These are phyloP conservation scores for Candida namnaoensis DNA, from an alignment of 805 yeast genomes.

Conservation along the genomic window DNA sequence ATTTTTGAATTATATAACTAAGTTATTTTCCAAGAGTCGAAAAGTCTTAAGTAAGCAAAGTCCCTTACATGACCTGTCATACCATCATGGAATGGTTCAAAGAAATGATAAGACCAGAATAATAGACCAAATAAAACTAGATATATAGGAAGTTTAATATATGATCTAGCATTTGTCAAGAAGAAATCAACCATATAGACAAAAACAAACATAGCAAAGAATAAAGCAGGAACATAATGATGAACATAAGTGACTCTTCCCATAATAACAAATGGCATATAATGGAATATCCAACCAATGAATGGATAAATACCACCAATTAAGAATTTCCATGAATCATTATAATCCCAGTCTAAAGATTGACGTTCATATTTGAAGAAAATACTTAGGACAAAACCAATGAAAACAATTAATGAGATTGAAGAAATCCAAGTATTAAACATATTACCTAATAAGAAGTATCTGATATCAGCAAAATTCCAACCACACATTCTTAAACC, in stretches of 20 bases:
- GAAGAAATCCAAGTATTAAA: conserved; percentile 72
- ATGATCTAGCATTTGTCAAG: conserved; percentile 13
- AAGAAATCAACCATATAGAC: conserved; percentile 21
- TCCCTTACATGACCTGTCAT: conserved; percentile 51
- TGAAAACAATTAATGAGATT: conserved; percentile 40
- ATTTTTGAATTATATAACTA: neutral
- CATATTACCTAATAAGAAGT: conserved; percentile 67
- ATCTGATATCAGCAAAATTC: conserved; percentile 46
- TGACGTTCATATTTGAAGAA: conserved; percentile 68
- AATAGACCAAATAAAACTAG: conserved; percentile 38
- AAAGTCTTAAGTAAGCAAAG: conserved; percentile 43
- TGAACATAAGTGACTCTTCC: conserved; percentile 96
- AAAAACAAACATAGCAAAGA: conserved; percentile 78
- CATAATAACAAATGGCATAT: conserved; percentile 83
- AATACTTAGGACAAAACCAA: conserved; percentile 29
- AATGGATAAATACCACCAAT: conserved; percentile 79
- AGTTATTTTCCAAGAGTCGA: conserved; percentile 42
- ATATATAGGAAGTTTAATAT: conserved; percentile 28
- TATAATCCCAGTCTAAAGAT: conserved; percentile 32
- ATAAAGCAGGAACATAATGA: conserved; percentile 92
- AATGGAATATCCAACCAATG: conserved; percentile 86
- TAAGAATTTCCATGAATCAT: conserved; percentile 30
- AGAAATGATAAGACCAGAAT: conserved; percentile 48
- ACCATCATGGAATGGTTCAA: conserved; percentile 71
- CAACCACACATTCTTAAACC: conserved; percentile 77